Evolutionary conservation across 129 eudicot genomes (phyloP).

Genomic region (Flaveria trinervia): DNA sequence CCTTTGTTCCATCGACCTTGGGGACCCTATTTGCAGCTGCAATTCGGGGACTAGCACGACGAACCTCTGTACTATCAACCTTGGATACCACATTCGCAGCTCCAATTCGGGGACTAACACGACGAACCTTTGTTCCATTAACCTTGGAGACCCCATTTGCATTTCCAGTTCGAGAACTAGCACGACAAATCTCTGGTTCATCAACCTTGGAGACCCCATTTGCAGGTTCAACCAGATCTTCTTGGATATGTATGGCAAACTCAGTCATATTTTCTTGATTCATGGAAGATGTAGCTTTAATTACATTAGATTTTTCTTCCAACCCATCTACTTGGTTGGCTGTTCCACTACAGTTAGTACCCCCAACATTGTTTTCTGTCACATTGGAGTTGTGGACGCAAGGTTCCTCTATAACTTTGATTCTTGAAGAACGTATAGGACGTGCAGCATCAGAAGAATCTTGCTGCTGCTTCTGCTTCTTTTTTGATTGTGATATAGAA

Average conservation of each 20-base stretch:
- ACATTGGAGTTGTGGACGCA: conserved; percentile 20
- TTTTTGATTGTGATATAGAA: conserved; percentile 51
- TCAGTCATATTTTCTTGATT: conserved; percentile 33
- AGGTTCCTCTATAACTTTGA: conserved; percentile 45
- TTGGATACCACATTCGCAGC: conserved; percentile 25
- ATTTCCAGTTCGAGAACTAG: neutral
- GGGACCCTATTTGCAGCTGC: conserved; percentile 32
- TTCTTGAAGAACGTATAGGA: conserved; percentile 38
- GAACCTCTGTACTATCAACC: neutral
- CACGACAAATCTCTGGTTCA: neutral
- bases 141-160: too few species aligned
- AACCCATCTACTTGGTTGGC: conserved; percentile 22
- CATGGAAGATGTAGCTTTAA: conserved; percentile 32
- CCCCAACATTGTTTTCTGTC: conserved; percentile 28
- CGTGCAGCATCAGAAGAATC: conserved; percentile 48
- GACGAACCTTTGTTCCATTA: too few species aligned
- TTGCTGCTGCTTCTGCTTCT: conserved; percentile 38
- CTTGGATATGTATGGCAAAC: conserved; percentile 37
- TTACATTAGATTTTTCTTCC: conserved; percentile 37
- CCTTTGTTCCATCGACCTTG: conserved; percentile 30
- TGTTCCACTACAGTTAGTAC: conserved; percentile 15
- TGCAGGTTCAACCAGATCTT: conserved; percentile 27
- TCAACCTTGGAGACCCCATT: conserved; percentile 42
- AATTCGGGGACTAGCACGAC: conserved; percentile 9
- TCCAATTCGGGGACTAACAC: neutral